Evolutionary conservation across 108 stramenopile species (phyloP).

Genomic region (Discostella stelligeroides): DNA sequence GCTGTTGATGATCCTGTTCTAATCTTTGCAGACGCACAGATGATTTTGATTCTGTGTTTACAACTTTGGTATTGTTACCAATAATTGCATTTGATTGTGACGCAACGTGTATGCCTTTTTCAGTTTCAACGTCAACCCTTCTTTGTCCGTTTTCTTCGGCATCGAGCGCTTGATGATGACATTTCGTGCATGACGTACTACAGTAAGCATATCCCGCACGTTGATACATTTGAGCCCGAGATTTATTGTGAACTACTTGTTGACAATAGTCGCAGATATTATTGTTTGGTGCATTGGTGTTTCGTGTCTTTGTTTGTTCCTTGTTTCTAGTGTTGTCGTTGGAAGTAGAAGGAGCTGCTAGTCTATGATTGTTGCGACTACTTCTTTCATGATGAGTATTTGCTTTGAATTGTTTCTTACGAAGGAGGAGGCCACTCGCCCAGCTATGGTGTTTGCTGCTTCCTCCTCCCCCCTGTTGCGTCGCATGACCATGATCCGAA

Average conservation of each 20-base stretch:
- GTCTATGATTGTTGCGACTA: too few relatives aligned
- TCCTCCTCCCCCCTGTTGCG: background rate
- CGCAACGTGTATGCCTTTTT: too few relatives aligned
- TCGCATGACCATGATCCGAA: background rate
- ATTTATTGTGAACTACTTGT: background rate
- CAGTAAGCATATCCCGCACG: slow-evolving; percentile 35
- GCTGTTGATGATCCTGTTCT: too few relatives aligned
- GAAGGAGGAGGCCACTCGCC: background rate
- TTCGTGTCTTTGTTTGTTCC: too few relatives aligned
- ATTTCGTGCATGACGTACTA: slow-evolving; percentile 19
- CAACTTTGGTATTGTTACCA: too few relatives aligned
- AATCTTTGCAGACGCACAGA: too few relatives aligned
- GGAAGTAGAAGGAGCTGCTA: too few relatives aligned
- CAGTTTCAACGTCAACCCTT: background rate
- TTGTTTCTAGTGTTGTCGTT: too few relatives aligned
- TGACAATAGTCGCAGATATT: slow-evolving; percentile 41
- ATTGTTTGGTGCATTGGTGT: too few relatives aligned
- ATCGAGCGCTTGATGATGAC: slow-evolving; percentile 29
- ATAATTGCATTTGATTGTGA: too few relatives aligned
- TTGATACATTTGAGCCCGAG: slow-evolving; percentile 17
- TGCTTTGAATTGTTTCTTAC: background rate
- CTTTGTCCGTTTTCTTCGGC: slow-evolving; percentile 22
- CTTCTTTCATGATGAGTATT: too few relatives aligned
- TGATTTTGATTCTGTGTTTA: too few relatives aligned
- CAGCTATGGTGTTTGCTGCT: background rate